A percentile compares a stretch with the other conserved stretches of the same genome.
phyloP scores from a whole-genome alignment of 139 green algal genomes.

The Auxenochlorella pyrenoidosa region DNA sequence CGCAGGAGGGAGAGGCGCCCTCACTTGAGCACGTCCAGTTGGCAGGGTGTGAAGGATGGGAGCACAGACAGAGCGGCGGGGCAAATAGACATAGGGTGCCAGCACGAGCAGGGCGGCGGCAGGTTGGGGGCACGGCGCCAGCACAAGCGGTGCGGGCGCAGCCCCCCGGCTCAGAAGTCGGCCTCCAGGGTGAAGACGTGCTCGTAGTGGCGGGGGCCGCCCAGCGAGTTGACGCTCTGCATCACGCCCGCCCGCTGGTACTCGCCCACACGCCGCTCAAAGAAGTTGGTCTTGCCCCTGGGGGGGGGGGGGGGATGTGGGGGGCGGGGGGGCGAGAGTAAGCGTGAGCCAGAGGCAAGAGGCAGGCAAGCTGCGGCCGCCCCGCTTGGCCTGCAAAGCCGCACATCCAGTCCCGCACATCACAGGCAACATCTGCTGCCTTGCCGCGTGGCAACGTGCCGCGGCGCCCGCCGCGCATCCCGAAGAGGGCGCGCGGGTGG shows the following conservation, averaged over 20 bases:
- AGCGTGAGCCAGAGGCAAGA: too few species aligned
- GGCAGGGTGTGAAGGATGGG: neutral
- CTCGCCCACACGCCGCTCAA: slow-evolving; percentile 86
- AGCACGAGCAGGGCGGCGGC: too few species aligned
- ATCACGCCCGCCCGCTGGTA: slow-evolving; percentile 88
- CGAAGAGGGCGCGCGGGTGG: too few species aligned
- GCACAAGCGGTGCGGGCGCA: too few species aligned
- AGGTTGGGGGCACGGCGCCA: too few species aligned
- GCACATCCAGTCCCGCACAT: too few species aligned
- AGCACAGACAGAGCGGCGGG: neutral
- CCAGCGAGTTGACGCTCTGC: slow-evolving; percentile 50
- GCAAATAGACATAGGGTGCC: neutral
- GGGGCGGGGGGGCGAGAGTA: neutral
- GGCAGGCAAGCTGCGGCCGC: too few species aligned
- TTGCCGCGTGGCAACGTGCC: too few species aligned
- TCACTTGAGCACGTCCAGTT: neutral
- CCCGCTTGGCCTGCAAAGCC: too few species aligned
- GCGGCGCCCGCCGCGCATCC: too few species aligned
- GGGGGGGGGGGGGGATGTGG: neutral
- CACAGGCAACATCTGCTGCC: too few species aligned
- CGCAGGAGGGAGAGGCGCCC: too few species aligned
- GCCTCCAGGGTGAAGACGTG: slow-evolving; percentile 64
- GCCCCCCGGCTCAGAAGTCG: slow-evolving; percentile 65
- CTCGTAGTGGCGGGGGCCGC: slow-evolving; percentile 18
- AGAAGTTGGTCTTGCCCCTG: slow-evolving; percentile 89